Evolutionary conservation across 1,284 basidiomycete genomes (phyloP), one percentile per base, ranked within the genome.

Genomic region (Ceratobasidium sp.): DNA sequence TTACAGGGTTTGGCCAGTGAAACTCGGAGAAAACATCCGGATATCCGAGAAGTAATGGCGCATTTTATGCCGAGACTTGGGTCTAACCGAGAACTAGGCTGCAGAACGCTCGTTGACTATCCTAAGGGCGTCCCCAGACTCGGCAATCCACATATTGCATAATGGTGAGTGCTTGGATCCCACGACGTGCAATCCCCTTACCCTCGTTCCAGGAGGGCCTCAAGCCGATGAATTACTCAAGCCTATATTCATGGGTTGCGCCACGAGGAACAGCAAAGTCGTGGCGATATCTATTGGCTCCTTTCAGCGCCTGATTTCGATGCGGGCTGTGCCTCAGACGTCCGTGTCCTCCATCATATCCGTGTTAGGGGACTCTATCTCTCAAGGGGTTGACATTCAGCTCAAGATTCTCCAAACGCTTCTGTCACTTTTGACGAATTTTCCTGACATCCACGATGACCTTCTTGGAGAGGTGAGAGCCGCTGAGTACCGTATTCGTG

Each of bases 381-480:
- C 90, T 48, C 94, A 97, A 84, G 96, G 96, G 3, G 96, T 98
- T 48, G 96, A 98, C 83, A 97, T 98, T 57, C 96, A 98, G 83
- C 89, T 98, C 60, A 93, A 94, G 77, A 94, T 97, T 54, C 87
- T 98, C 0, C 96, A 98, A 84, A 97, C 95, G 0, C 88, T 98
- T 16, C 90, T 97, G 10, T 94, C 94, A 0, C 90, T 98, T 30
- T 90, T 98, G 78, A 97, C 95, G 0, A 96, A 95, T 82, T 96
- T 95, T 82, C 89, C 90, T 10, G 88, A 90, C 46, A 90, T 97
- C 12, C 94, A 96, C 82, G 95, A 93, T 10, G 88, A 88, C 30
- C 84, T 95, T 18, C 87, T 98, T 1, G 95, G 92, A 20, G 92
- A 96, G 83, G 94, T 94, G 83, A 79, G 92, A 50, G 41, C 23